A percentile compares a stretch with the other conserved stretches of the same genome.
These are phyloP conservation scores for Rubia tinctorum DNA, from an alignment of 305 asterid genomes.

Conservation along the genomic window DNA sequence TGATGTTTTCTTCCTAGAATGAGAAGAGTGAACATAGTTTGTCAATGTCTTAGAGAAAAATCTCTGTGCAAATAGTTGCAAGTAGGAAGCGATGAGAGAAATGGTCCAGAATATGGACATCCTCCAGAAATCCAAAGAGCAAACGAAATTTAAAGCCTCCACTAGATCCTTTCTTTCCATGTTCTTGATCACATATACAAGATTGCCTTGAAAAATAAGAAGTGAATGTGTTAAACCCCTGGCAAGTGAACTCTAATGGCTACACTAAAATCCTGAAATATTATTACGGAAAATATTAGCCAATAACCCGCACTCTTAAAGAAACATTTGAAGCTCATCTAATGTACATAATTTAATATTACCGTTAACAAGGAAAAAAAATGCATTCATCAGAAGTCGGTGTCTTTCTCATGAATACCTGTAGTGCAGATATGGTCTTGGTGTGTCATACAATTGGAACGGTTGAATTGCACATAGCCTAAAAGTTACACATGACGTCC, in stretches of 20 bases:
- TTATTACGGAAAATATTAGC: neutral
- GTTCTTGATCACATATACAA: conserved; percentile 11
- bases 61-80: conserved; percentile 35
- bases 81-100: conserved; percentile 48
- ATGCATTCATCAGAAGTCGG: no score
- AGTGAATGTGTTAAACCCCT: neutral
- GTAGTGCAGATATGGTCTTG: no score
- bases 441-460: neutral
- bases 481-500: neutral
- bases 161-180: conserved; percentile 33
- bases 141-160: conserved; percentile 38
- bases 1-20: neutral
- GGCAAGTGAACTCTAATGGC: no score
- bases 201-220: neutral
- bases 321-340: neutral
- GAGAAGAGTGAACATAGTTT: conserved; percentile 27
- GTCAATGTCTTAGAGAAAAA: conserved; percentile 26
- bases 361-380: no score
- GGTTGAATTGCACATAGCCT: neutral
- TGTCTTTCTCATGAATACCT: no score
- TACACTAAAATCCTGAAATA: neutral
- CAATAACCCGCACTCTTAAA: neutral
- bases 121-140: conserved; percentile 58
- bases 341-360: no score
- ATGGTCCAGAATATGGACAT: conserved; percentile 67